Percentiles rank a stretch among this genome's conserved stretches.
phyloP scores from a whole-genome alignment of 208 protist genomes.

The Acanthamoeba royreba region DNA sequence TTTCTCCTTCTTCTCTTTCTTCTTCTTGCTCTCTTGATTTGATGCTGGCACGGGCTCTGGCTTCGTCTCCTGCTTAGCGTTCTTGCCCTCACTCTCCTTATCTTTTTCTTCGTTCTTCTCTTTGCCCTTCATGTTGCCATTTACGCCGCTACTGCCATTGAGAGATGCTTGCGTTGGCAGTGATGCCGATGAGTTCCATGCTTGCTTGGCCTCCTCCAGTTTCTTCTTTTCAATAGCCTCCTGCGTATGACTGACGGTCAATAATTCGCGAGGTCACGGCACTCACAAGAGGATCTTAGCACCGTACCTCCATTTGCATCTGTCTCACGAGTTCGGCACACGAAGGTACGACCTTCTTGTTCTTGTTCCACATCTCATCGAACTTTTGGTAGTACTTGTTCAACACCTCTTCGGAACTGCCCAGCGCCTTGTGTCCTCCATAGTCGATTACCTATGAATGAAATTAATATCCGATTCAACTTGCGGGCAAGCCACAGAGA shows the following conservation, averaged over 20 bases:
- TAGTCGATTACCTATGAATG: slow-evolving; percentile 44
- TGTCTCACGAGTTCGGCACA: not conserved
- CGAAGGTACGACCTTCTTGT: not conserved
- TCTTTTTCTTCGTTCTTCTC: not conserved
- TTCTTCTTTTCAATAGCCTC: not conserved
- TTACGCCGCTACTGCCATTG: not conserved
- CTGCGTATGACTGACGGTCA: not conserved
- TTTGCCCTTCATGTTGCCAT: not conserved
- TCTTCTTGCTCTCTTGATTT: not conserved
- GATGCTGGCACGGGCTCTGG: not conserved
- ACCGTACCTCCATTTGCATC: not conserved
- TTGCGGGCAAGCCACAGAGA: too few species aligned
- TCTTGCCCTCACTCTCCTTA: not conserved
- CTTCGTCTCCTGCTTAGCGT: not conserved
- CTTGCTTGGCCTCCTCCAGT: not conserved
- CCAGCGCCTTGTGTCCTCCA: slow-evolving; percentile 4
- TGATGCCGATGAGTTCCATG: not conserved
- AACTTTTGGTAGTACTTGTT: slow-evolving; percentile 44
- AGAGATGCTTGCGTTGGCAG: not conserved
- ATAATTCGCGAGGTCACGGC: not conserved
- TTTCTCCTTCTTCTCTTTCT: not conserved
- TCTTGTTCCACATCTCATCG: slow-evolving; percentile 39
- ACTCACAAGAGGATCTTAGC: not conserved
- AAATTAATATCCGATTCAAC: too few species aligned
- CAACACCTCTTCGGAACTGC: not conserved